Base-by-base conservation (phyloP, 2,329 filamentous ascomycete genomes). In the Penicillium sclerotiorum region DNA sequence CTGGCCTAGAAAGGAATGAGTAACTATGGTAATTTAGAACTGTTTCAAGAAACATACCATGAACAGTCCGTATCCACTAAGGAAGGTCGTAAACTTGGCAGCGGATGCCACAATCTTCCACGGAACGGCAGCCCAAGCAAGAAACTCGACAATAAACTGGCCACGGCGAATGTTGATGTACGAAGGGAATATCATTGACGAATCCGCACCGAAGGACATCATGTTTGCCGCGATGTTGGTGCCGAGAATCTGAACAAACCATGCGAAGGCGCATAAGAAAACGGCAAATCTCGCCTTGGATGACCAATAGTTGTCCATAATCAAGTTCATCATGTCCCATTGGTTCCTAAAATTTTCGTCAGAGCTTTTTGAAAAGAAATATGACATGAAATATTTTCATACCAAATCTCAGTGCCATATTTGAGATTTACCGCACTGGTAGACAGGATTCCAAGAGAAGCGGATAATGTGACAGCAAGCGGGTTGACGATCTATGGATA, bases 311-410 rank as follows among this genome's bases (percentile, higher is more conserved):
- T 46, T 15, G 17, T 46, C 44, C 23, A 46, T 8, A 4, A 46
- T 46, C 44, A 46, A 27, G 22, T 27, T 39, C 44, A 46, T 46
- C 44, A 46, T 46, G 7, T 46, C 44, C 44, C 44, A 46, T 46
- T 46, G 44, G 15, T 46, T 46, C 44, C 44, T 46, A 12, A 6
- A 8, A 17, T 42, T 4, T 5, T 2, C n/a, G n/a, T 42, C 3
- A 28, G n/a, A 20, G 9, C 15, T 28, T 4, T 22, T 23, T 25
- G 5, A 5, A n/a, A 15, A 2, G 2, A 12, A 18, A 8, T 13
- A 11, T 17, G 9, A 5, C 13, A 18, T 17, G 3, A 20, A 27
- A 18, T 7, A 13, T 18, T 1, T 2, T 22, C 32, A 20, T 46
- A 46, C 44, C 44, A 46, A 8, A 39, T 39, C 13, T 46, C 44